Percentiles rank a stretch among this genome's conserved stretches.
phyloP scores from a whole-genome alignment of 371 early-diverging fungal genomes.

The Mortierella sp. region DNA sequence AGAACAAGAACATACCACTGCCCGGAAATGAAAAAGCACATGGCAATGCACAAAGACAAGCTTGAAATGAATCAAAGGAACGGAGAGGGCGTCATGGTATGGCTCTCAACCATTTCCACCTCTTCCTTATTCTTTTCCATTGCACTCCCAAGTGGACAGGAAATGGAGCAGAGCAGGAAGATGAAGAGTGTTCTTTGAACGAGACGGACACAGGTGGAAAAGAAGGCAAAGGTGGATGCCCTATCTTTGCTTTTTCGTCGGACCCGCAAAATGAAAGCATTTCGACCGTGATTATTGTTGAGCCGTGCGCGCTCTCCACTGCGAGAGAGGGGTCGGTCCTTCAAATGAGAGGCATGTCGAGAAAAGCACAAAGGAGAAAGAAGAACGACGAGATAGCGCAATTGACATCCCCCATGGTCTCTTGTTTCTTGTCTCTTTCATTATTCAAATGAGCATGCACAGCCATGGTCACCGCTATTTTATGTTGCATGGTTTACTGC shows the following conservation, averaged over 20 bases:
- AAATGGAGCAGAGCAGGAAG: background rate
- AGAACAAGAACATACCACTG: background rate
- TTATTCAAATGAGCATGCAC: background rate
- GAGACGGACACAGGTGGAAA: background rate
- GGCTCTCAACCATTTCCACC: slow-evolving; percentile 8
- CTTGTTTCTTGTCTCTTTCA: background rate
- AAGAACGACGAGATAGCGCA: background rate
- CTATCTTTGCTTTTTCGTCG: background rate
- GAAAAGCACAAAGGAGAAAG: too few species aligned
- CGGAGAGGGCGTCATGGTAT: background rate
- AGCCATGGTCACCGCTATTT: background rate
- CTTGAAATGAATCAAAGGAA: background rate
- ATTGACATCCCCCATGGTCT: background rate
- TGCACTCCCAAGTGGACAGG: background rate
- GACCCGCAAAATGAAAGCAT: background rate
- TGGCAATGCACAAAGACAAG: slow-evolving; percentile 13
- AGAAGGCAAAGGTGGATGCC: background rate
- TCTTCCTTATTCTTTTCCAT: background rate
- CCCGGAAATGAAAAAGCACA: slow-evolving; percentile 25
- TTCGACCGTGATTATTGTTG: slow-evolving; percentile 2
- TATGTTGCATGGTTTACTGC: background rate
- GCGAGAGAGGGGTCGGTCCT: background rate
- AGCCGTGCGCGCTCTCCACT: slow-evolving; percentile 10
- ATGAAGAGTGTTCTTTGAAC: background rate
- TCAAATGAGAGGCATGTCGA: background rate